A percentile compares a stretch with the other conserved stretches of the same genome.
These are phyloP conservation scores for Leccinum uliginosum DNA, from an alignment of 768 basidiomycete species.

Conservation along the genomic window DNA sequence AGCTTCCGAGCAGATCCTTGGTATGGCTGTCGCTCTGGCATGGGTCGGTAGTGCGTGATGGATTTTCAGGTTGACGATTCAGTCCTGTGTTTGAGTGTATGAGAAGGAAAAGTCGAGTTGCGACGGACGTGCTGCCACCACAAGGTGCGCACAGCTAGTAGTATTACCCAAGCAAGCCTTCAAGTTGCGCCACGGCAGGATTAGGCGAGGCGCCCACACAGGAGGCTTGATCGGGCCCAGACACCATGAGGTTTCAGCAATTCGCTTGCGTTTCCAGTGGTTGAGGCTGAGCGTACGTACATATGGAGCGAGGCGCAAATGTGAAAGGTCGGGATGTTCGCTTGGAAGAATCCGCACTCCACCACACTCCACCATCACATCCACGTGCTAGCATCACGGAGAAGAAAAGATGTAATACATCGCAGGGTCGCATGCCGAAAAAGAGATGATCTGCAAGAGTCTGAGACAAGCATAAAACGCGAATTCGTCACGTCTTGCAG, in stretches of 20 bases:
- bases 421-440: no score
- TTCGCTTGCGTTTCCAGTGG: no score
- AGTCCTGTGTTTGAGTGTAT: background rate
- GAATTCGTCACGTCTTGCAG: no score
- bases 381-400: no score
- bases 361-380: no score
- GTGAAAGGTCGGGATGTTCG: no score
- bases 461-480: no score
- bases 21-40: constrained; percentile 35
- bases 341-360: no score
- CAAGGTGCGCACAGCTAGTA: background rate
- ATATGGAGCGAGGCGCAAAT: no score
- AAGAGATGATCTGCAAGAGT: no score
- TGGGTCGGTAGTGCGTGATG: constrained; percentile 1
- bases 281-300: no score
- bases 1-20: constrained; percentile 39
- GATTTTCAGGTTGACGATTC: background rate
- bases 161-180: background rate
- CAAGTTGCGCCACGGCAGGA: background rate
- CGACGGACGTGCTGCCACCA: background rate
- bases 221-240: background rate
- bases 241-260: background rate
- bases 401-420: no score
- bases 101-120: background rate
- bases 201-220: background rate